Evolutionary conservation across 768 basidiomycete species (phyloP).

Genomic region (Hemileccinum impolitum): DNA sequence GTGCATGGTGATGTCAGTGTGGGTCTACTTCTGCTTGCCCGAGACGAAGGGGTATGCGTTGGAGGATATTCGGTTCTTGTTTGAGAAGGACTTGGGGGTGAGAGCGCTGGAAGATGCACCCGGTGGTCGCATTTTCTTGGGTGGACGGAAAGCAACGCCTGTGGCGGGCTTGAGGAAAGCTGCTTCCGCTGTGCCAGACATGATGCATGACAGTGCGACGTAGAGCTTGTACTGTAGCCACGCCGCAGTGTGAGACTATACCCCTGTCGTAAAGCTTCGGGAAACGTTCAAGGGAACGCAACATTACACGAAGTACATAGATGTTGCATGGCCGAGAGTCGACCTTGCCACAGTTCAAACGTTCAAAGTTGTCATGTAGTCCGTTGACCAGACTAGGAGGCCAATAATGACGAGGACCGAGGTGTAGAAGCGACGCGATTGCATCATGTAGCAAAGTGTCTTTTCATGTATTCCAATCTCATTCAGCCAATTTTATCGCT

Average conservation of each 20-base stretch:
- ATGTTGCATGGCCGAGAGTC: not conserved
- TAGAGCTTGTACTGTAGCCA: too few species aligned
- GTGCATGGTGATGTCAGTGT: conserved; percentile 33
- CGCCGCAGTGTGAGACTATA: too few species aligned
- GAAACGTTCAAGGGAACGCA: not conserved
- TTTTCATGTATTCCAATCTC: too few species aligned
- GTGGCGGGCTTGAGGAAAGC: not conserved
- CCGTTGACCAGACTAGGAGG: too few species aligned
- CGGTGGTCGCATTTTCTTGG: conserved; percentile 29
- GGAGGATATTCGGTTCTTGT: conserved; percentile 38
- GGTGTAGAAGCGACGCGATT: too few species aligned
- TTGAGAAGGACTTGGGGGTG: conserved; percentile 32
- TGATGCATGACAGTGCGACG: too few species aligned
- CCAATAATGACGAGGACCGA: too few species aligned
- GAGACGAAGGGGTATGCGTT: conserved; percentile 39
- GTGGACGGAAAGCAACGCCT: conserved; percentile 21
- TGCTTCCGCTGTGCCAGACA: not conserved
- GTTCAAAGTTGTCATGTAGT: too few species aligned
- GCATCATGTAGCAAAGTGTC: too few species aligned
- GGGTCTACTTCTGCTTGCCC: conserved; percentile 37
- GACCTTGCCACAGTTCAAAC: too few species aligned
- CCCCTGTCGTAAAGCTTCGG: too few species aligned
- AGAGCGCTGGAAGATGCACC: conserved; percentile 35
- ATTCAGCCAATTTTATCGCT: too few species aligned
- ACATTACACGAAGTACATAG: not conserved